phyloP scores from a whole-genome alignment of 805 yeast genomes.

The Suhomyces emberorum region DNA sequence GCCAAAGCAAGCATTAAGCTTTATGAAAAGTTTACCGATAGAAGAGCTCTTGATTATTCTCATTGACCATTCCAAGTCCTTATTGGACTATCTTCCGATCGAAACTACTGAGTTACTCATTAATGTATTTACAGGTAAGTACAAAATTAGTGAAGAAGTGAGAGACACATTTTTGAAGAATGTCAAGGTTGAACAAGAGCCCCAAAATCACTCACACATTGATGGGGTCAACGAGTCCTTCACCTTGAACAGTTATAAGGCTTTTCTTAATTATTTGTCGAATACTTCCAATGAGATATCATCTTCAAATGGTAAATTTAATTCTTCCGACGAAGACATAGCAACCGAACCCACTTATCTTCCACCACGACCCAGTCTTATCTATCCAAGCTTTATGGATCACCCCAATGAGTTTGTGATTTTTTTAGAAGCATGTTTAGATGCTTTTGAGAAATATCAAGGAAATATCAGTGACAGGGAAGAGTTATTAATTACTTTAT shows the following conservation, averaged over 20 bases:
- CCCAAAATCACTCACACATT: slow-evolving; percentile 7
- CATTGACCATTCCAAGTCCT: slow-evolving; percentile 58
- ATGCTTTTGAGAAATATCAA: slow-evolving; percentile 71
- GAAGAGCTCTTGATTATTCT: slow-evolving; percentile 76
- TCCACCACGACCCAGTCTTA: slow-evolving; percentile 87
- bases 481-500: slow-evolving; percentile 73
- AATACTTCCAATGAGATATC: slow-evolving; percentile 8
- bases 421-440: slow-evolving; percentile 87
- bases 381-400: slow-evolving; percentile 82
- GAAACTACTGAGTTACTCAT: slow-evolving; percentile 81
- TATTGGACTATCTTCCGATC: slow-evolving; percentile 68
- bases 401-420: slow-evolving; percentile 87
- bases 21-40: slow-evolving; percentile 63
- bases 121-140: slow-evolving; percentile 85
- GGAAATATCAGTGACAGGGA: slow-evolving; percentile 66
- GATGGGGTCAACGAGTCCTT: slow-evolving; percentile 9
- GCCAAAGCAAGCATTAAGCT: slow-evolving; percentile 57
- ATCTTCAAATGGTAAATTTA: slow-evolving; percentile 1
- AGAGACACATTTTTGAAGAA: slow-evolving; percentile 4
- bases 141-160: slow-evolving; percentile 40
- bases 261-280: slow-evolving; percentile 29
- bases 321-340: slow-evolving; percentile 10
- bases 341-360: slow-evolving; percentile 62
- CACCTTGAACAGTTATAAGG: slow-evolving; percentile 29
- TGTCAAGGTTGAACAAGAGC: slow-evolving; percentile 7